A percentile compares a stretch with the other conserved stretches of the same genome.
Evolutionary conservation across 2,329 filamentous ascomycete species (phyloP).

Genomic region (Hypomyces perniciosus): DNA sequence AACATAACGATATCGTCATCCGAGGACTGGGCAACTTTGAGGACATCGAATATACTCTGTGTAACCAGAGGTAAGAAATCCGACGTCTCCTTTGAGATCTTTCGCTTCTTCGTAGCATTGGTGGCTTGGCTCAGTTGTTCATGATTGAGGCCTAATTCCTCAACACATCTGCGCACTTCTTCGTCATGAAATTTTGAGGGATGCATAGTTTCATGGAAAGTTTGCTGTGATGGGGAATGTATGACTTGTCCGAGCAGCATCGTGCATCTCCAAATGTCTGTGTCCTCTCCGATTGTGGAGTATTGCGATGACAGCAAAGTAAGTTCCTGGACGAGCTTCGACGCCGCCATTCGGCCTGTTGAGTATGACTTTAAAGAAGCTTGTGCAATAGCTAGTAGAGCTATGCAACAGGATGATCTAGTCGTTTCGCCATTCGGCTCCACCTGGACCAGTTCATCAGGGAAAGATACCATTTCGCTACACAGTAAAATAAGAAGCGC

Average conservation of each 20-base stretch:
- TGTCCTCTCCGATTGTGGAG: conserved; percentile 26
- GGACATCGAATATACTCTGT: conserved; percentile 22
- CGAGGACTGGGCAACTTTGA: conserved; percentile 21
- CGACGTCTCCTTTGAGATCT: conserved; percentile 16
- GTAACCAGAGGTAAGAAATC: conserved; percentile 18
- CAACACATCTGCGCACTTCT: conserved; percentile 24
- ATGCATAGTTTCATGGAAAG: conserved; percentile 19
- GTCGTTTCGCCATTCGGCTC: conserved; percentile 23
- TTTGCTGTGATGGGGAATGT: conserved; percentile 14
- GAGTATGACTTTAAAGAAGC: conserved; percentile 27
- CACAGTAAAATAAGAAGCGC: conserved; percentile 37
- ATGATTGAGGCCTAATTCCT: conserved; percentile 25
- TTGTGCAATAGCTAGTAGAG: conserved; percentile 33
- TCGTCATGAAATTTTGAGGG: conserved; percentile 25
- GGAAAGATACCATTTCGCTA: conserved; percentile 32
- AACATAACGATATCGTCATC: conserved; percentile 24
- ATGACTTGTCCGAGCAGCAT: conserved; percentile 24
- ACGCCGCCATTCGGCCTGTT: conserved; percentile 35
- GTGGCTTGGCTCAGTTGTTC: conserved; percentile 8
- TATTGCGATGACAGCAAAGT: conserved; percentile 30
- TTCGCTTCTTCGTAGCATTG: conserved; percentile 25
- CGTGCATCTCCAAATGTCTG: conserved; percentile 34
- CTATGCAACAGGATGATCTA: conserved; percentile 31
- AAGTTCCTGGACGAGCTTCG: conserved; percentile 38
- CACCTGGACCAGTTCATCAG: conserved; percentile 25